Conservation (phyloP, 2,329 filamentous ascomycete species). For the Aspergillus arachidicola region DNA sequence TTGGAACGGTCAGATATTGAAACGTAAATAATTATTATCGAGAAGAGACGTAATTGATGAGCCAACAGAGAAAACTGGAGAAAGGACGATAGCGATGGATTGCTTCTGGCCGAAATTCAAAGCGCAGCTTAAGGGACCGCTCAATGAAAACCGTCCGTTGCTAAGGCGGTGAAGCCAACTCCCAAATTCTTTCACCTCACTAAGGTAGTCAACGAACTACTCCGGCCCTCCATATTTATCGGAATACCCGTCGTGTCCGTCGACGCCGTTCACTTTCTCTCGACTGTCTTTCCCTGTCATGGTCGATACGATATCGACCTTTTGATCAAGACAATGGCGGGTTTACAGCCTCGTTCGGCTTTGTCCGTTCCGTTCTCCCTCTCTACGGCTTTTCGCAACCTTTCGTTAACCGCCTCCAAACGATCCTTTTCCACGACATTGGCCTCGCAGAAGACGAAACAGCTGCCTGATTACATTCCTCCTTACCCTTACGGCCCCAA, state of each 20-base stretch:
- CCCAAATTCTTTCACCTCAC: constrained; percentile 36
- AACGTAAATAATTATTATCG: constrained; percentile 6
- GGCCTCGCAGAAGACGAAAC: constrained; percentile 33
- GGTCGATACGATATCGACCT: constrained; percentile 11
- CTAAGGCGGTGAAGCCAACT: constrained; percentile 39
- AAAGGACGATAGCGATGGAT: constrained; percentile 18
- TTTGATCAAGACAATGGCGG: constrained; percentile 33
- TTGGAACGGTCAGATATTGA: not conserved
- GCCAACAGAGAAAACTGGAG: constrained; percentile 6
- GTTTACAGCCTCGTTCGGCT: constrained; percentile 29
- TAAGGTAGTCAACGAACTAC: constrained; percentile 18
- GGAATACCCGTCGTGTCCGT: not conserved
- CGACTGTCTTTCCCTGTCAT: constrained; percentile 16
- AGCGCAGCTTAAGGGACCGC: constrained; percentile 29
- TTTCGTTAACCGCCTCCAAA: constrained; percentile 40
- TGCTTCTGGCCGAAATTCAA: constrained; percentile 39
- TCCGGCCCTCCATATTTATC: constrained; percentile 14
- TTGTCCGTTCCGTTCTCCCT: constrained; percentile 40
- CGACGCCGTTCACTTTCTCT: not conserved
- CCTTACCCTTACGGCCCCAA: constrained; percentile 51
- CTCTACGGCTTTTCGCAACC: constrained; percentile 41
- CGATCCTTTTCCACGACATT: constrained; percentile 43
- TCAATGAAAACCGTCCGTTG: constrained; percentile 29
- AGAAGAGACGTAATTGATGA: constrained; percentile 13
- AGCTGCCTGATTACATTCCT: constrained; percentile 43